Base-by-base conservation (phyloP, 805 yeast species). In the Ogataea trehalophila region DNA sequence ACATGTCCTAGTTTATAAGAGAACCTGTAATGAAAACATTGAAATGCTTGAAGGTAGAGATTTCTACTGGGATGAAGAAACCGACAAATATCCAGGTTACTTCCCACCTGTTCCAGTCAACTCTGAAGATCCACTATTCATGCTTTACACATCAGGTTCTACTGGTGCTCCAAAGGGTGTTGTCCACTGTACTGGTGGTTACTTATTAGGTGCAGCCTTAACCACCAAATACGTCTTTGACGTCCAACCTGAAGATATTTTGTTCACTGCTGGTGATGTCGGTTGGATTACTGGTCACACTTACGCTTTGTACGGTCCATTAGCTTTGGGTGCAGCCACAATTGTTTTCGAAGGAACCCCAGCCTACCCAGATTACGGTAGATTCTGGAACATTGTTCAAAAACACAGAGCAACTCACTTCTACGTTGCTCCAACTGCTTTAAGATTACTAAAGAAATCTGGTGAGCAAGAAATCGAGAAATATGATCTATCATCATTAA, bases 231-330 rank as follows among this genome's bases (percentile, higher is more conserved):
- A 87, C 61, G 77, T 80, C 40, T 87, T 87, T 66, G 95, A 87
- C 66, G 74, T 85, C 37, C 90, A 86, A 59, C 75, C 77, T 38
- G 82, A 83, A 49, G 95, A 87, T 63, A 72, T 80, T 14, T 73
- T 87, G 48, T 87, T 87, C 75, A 86, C 94, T 16, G 94, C 95
- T 31, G 95, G 94, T 63, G 95, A 87, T 69, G 85, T 87, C 45
- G 95, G 95, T 60, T 87, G 95, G 95, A 85, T 87, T 60, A 87
- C 95, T 6, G 95, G 95, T 49, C 95, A 87, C 69, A 77, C 94
- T 11, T 87, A 87, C 60, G 90, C 81, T 17, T 79, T 86, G 42
- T 87, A 87, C 64, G 95, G 95, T 47, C 95, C 95, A 36, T 73
- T 87, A 62, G 66, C 77, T 31, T 74, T 77, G 57, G 95, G 95